Conservation (phyloP, 768 basidiomycete genomes). For the Clathrus columnatus region DNA sequence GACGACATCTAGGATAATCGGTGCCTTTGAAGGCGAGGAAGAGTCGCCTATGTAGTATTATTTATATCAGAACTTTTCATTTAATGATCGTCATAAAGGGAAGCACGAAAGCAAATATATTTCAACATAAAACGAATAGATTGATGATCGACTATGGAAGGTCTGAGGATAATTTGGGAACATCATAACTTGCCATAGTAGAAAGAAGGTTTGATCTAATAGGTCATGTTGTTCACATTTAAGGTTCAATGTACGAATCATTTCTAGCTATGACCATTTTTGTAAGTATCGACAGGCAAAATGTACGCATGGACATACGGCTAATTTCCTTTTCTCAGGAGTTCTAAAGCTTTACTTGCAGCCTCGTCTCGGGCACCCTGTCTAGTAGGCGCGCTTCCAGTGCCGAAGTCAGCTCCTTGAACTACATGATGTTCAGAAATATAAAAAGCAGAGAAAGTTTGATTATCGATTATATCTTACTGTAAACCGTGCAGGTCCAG, state of each 20-base stretch:
- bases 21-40: no score
- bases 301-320: neutral
- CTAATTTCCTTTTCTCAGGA: neutral
- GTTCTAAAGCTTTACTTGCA: neutral
- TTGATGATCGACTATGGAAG: no score
- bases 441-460: neutral
- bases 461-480: neutral
- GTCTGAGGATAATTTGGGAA: neutral
- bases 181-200: neutral
- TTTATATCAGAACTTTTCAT: neutral
- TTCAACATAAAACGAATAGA: no score
- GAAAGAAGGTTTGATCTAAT: neutral
- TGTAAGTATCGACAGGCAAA: neutral
- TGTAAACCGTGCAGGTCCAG: slow-evolving; percentile 3
- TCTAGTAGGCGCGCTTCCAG: neutral
- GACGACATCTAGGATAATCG: no score
- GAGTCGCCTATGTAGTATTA: neutral
- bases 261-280: neutral
- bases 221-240: neutral
- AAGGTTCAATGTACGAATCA: neutral
- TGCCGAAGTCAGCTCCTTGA: neutral
- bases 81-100: neutral
- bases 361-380: slow-evolving; percentile 7
- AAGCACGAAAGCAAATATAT: neutral
- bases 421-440: neutral